Base-by-base conservation (phyloP, 805 yeast species). In the Dipodascus geniculatus region DNA sequence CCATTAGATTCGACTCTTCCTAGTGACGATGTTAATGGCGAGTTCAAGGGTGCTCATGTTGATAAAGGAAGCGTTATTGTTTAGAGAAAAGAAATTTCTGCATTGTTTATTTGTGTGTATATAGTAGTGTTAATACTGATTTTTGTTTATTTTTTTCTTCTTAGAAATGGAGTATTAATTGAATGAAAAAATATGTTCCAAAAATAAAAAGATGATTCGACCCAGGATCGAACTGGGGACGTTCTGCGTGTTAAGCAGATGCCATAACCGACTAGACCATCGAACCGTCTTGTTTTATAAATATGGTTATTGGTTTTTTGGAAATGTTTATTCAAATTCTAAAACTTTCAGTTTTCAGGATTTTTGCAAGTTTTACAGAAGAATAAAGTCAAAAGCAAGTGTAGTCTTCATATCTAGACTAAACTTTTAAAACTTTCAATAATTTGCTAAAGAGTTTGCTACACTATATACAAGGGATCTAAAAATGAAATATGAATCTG, bases 191-290 rank as follows among this genome's bases (percentile, higher is more conserved):
- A 28, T 28, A 28, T 28, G 11, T 28, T 28, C 9, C 6, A 28
- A 28, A 11, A 6, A 6, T 8, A 70, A 73, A 74, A 67, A 68
- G 67, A 61, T 89, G 96, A 88, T 85, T 87, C 83, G 86, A 89
- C 97, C 97, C 97, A 90, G 97, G 97, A 88, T 91, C 96, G 97
- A 91, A 91, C 97, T 89, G 96, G 97, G 96, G 97, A 91, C 97
- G 90, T 87, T 87, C 93, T 88, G 96, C 96, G 96, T 90, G 97
- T 90, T 88, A 90, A 87, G 96, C 96, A 89, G 93, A 87, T 87
- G 96, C 96, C 96, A 90, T 90, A 82, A 89, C 96, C 96, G 74
- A 89, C 96, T 89, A 89, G 96, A 89, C 96, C 96, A 89, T 89
- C 84, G 81, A 83, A 82, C 93, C 93, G 11, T n/a, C n/a, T n/a